Percentiles rank a stretch among this genome's conserved stretches.
Conservation (phyloP, 345 rosid species). For the Syzygium oleosum region DNA sequence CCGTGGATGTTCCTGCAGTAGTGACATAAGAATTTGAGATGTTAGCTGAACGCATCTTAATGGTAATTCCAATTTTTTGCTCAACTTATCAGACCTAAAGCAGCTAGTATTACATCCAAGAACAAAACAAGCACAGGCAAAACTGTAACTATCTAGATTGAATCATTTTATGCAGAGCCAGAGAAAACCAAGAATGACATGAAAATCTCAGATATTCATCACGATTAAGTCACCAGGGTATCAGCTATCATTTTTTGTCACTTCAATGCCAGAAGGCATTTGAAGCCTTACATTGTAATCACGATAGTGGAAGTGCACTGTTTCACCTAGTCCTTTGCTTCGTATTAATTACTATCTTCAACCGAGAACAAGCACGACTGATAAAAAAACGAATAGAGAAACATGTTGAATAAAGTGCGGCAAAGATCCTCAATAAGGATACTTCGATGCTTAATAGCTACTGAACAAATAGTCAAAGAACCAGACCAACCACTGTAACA, state of each 20-base stretch:
- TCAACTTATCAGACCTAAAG: neutral
- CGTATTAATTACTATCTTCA: neutral
- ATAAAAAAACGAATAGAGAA: neutral
- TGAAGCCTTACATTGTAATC: neutral
- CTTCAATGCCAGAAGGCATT: neutral
- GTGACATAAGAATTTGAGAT: conserved; percentile 5
- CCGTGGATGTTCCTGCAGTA: conserved; percentile 51
- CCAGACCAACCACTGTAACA: neutral
- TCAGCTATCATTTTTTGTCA: neutral
- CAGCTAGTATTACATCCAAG: neutral
- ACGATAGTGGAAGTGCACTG: neutral
- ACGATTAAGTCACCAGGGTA: neutral
- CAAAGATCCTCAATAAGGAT: neutral
- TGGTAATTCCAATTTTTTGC: neutral
- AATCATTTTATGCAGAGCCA: neutral
- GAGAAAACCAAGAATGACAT: neutral
- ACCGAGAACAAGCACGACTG: neutral
- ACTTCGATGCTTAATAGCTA: neutral
- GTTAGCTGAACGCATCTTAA: neutral
- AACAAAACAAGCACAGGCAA: neutral
- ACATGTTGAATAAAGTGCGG: neutral
- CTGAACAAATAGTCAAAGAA: neutral
- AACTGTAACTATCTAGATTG: neutral
- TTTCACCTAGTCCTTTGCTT: neutral
- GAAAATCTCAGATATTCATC: neutral